These are phyloP conservation scores for Talaromyces sp. DNA, from an alignment of 2,329 filamentous ascomycete species.

Conservation along the genomic window DNA sequence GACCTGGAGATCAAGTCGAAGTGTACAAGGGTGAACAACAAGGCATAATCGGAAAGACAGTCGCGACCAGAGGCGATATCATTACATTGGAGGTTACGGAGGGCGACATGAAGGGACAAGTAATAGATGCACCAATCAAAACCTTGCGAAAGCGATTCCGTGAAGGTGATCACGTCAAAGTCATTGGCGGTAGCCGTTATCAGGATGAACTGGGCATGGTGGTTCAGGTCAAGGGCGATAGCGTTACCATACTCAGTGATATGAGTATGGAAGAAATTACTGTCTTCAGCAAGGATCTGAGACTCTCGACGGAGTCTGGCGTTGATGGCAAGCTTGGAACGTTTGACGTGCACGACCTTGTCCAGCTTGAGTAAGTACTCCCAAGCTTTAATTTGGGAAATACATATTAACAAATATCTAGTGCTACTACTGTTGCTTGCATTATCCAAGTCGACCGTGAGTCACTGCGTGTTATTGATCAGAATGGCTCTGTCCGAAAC, in stretches of 20 bases:
- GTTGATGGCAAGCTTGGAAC: slow-evolving; percentile 78
- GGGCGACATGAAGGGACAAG: slow-evolving; percentile 75
- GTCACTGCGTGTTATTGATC: slow-evolving; percentile 83
- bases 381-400: background rate
- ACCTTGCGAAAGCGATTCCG: slow-evolving; percentile 89
- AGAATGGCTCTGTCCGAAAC: slow-evolving; percentile 77
- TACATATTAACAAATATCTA: slow-evolving; percentile 35
- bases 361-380: slow-evolving; percentile 73
- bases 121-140: slow-evolving; percentile 88
- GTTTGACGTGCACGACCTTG: slow-evolving; percentile 87
- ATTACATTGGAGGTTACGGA: slow-evolving; percentile 82
- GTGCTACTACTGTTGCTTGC: slow-evolving; percentile 82
- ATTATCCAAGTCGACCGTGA: slow-evolving; percentile 95
- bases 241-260: slow-evolving; percentile 88
- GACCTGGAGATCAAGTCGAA: slow-evolving; percentile 93
- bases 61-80: slow-evolving; percentile 85
- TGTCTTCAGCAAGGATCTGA: slow-evolving; percentile 94
- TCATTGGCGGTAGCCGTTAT: slow-evolving; percentile 92
- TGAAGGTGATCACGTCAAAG: slow-evolving; percentile 95
- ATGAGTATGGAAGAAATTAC: slow-evolving; percentile 91
- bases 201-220: slow-evolving; percentile 96
- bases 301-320: slow-evolving; percentile 88
- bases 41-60: slow-evolving; percentile 80
- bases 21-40: slow-evolving; percentile 94
- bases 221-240: slow-evolving; percentile 86